Base-by-base conservation (phyloP, 192 early-diverging fungal genomes). In the Entophlyctis luteolus region DNA sequence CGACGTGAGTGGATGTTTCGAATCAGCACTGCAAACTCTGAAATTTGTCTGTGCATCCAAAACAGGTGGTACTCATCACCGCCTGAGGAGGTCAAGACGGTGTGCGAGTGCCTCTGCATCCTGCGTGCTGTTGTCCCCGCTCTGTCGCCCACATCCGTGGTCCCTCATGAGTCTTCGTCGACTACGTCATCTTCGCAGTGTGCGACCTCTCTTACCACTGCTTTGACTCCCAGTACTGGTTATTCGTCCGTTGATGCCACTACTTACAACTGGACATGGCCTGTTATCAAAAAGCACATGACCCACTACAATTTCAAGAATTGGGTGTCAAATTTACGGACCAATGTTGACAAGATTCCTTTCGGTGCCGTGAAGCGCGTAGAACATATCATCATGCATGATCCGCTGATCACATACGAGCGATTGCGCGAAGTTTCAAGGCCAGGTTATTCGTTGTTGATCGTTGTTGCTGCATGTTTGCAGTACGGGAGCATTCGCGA, bases 401-500 rank as follows among this genome's bases (percentile, higher is more conserved):
- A 77, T 33, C 76, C 76, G 5, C 28, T 55, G 22, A 76, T 84
- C 47, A 82, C 81, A 4, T 84, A 84, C 58, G 80, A 84, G 48
- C 73, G 79, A 22, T 33, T 82, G 28, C 59, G 83, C 6, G 78
- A 71, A 23, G 79, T 82, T 14, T 72, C 68, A 10, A 38, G 72
- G 42, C 74, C 80, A 18, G 83, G 80, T 5, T 80, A 84, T 55
- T 65, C 63, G 4, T 48, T 84, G 20, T 67, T 84, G 47, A 84
- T 84, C 54, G 34, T 81, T 18, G 77, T 84, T 32, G 83, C 83
- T 20, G 83, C 83, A 45, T 81, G 78, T 59, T 59, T 81, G 38
- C 83, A 84, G 71, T 81, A 78, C 55, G 46, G 67, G 35, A 68
- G 48, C 33, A 80, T 80, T 54, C 32, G 36, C 29, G 62, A 80